These are phyloP conservation scores for Daedaleopsis nitida DNA, from an alignment of 768 basidiomycete species.

Conservation along the genomic window DNA sequence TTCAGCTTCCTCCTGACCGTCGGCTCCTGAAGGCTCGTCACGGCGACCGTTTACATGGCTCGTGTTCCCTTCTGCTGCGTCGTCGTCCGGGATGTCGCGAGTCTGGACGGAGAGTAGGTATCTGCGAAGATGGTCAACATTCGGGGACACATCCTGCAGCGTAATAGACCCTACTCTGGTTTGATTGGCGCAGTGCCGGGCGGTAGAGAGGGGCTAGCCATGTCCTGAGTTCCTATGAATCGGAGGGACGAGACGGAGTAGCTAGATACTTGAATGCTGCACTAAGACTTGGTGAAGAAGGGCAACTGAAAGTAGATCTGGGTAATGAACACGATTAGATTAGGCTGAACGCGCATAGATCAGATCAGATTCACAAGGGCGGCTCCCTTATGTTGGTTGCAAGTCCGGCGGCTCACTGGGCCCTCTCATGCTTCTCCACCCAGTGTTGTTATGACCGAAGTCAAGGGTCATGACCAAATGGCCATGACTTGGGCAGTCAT, in stretches of 20 bases:
- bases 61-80: constrained; percentile 64
- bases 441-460: too few species aligned
- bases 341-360: too few species aligned
- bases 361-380: too few species aligned
- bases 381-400: too few species aligned
- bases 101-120: constrained; percentile 39
- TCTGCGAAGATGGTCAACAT: constrained; percentile 27
- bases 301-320: background rate
- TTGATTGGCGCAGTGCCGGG: constrained; percentile 56
- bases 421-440: too few species aligned
- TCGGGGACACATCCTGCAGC: too few species aligned
- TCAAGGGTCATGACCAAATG: too few species aligned
- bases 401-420: too few species aligned
- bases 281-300: background rate
- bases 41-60: constrained; percentile 31
- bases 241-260: too few species aligned
- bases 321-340: too few species aligned
- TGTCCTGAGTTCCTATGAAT: background rate
- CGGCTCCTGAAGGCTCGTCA: constrained; percentile 10
- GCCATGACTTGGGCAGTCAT: too few species aligned
- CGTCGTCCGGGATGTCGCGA: constrained; percentile 47
- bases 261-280: too few species aligned
- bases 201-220: constrained; percentile 7
- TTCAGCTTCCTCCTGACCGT: constrained; percentile 22
- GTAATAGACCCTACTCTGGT: constrained; percentile 42